These are phyloP conservation scores for Alliaria petiolata DNA, from an alignment of 345 rosid genomes.

Conservation along the genomic window DNA sequence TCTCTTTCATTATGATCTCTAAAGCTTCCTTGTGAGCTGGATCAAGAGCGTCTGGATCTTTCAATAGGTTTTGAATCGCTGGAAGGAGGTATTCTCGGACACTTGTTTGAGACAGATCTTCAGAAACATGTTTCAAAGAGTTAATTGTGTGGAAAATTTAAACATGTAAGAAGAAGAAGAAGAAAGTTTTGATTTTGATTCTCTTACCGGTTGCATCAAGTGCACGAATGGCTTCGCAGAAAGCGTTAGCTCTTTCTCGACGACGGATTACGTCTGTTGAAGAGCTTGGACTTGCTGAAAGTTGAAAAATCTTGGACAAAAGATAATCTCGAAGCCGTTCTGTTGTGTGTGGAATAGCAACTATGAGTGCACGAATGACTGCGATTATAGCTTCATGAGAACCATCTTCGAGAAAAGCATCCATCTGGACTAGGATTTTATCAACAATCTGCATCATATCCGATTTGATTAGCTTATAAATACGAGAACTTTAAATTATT, in stretches of 20 bases:
- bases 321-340: conserved; percentile 89
- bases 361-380: conserved; percentile 77
- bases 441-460: conserved; percentile 76
- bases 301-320: conserved; percentile 81
- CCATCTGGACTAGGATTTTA: conserved; percentile 97
- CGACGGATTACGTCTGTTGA: conserved; percentile 62
- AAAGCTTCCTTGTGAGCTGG: conserved; percentile 97
- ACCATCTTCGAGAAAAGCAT: conserved; percentile 98
- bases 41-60: conserved; percentile 79
- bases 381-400: conserved; percentile 93
- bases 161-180: background rate
- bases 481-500: background rate
- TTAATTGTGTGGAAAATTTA: background rate
- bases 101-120: conserved; percentile 74
- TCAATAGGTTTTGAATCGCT: conserved; percentile 75
- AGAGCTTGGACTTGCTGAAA: conserved; percentile 59
- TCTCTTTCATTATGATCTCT: conserved; percentile 85
- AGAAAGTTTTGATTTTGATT: conserved; percentile 20
- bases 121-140: background rate
- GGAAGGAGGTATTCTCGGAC: conserved; percentile 76
- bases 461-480: conserved; percentile 19
- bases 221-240: conserved; percentile 93
- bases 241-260: conserved; percentile 82
- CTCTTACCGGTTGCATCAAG: conserved; percentile 85
- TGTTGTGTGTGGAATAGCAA: conserved; percentile 92